Conservation (phyloP, 805 yeast species). For the Kuraishia floccosa region DNA sequence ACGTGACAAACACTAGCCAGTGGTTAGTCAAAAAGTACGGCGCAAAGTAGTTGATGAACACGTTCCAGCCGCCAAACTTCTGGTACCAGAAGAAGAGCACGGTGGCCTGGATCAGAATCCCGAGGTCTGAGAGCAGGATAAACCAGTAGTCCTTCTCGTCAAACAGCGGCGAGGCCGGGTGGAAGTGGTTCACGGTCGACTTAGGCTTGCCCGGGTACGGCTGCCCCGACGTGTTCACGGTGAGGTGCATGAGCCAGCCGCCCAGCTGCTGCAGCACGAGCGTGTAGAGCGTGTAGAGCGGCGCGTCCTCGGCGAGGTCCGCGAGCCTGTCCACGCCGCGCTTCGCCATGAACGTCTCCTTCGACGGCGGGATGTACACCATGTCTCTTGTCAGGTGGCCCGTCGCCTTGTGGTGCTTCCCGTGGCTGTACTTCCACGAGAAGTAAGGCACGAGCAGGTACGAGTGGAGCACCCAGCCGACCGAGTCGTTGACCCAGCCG, state of each 20-base stretch:
- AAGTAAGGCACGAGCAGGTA: constrained; percentile 48
- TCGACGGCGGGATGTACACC: constrained; percentile 47
- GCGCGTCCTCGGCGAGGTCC: constrained; percentile 45
- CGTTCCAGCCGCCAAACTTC: constrained; percentile 34
- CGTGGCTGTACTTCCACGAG: constrained; percentile 51
- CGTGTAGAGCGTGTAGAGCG: constrained; percentile 29
- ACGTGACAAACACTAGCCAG: constrained; percentile 56
- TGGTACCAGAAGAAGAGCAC: constrained; percentile 42
- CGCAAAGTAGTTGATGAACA: constrained; percentile 42
- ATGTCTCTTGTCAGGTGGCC: constrained; percentile 50
- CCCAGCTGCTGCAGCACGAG: constrained; percentile 44
- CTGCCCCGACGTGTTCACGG: constrained; percentile 49
- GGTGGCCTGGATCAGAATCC: constrained; percentile 31
- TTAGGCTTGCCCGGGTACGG: constrained; percentile 27
- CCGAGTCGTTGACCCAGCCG: constrained; percentile 36
- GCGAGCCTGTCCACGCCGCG: constrained; percentile 21
- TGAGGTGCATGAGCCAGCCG: constrained; percentile 39
- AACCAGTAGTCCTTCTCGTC: constrained; percentile 45
- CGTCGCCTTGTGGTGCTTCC: constrained; percentile 54
- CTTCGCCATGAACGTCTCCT: constrained; percentile 27
- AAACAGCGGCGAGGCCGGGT: constrained; percentile 43
- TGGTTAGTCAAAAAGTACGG: constrained; percentile 54
- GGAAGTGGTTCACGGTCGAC: constrained; percentile 37
- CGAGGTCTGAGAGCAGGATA: constrained; percentile 43
- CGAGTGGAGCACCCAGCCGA: constrained; percentile 54